Base-by-base conservation (phyloP, 192 early-diverging fungal species). In the Podila clonocystis region DNA sequence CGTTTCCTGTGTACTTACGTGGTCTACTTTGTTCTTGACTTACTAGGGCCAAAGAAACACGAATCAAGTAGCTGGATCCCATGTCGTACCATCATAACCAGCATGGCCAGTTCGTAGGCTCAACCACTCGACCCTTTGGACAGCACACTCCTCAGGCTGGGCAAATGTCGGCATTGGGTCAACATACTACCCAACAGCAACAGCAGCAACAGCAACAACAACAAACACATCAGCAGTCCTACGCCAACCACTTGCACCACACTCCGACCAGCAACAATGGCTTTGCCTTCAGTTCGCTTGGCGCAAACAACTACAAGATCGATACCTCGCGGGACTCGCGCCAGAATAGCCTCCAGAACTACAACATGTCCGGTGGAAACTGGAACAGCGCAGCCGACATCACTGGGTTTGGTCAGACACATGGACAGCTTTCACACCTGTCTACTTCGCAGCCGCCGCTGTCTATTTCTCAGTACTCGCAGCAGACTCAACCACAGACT, bases 21-120 rank as follows among this genome's bases (percentile, higher is more conserved):
- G 38, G 30, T 48, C 17, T 64, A 64, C 22, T 5, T 64, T 34
- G 2, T 30, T 64, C 8, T 64, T 9, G 20, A 64, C 20, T 48
- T 7, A 24, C 7, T n/a, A 48, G 45, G 24, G 11, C 22, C 19
- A 2, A 20, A 31, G 13, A 36, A 45, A 4, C 30, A 31, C 5
- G 31, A 29, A 7, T 0, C 34, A 36, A 36, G 34, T 7, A 66
- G 9, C 26, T 20, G 29, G 22, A 29, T 28, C 19, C 19, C 52
- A 79, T 79, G 76, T 66, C 76, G 9, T 79, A 79, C 28, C 70
- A 79, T 49, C 76, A 79, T 33, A 79, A 79, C 60, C 76, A 58
- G 41, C 75, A 79, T 24, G 75, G 70, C n/a, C 76, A 72, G 55
- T 79, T 79, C 58, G 8, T 67, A 17, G 66, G 76, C 15, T 59